Conservation (phyloP, 2,329 filamentous ascomycete species). For the Fusarium sp. region DNA sequence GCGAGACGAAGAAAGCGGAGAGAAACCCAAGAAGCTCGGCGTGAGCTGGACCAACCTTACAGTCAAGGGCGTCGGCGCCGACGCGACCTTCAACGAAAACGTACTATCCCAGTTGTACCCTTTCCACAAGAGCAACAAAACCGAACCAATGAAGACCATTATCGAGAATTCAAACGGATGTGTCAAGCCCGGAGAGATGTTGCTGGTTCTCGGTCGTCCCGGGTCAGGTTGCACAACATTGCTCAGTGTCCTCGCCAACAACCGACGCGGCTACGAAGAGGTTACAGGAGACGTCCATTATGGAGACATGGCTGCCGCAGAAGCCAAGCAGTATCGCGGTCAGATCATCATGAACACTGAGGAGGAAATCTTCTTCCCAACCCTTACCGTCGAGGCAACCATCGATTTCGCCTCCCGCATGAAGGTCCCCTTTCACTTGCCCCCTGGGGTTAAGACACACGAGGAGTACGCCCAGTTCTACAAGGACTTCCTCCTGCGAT, state of each 20-base stretch:
- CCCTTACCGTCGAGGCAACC: constrained; percentile 81
- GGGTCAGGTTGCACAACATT: constrained; percentile 73
- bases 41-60: constrained; percentile 44
- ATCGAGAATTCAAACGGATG: constrained; percentile 73
- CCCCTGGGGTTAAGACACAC: constrained; percentile 65
- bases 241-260: constrained; percentile 74
- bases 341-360: constrained; percentile 77
- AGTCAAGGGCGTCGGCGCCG: constrained; percentile 32
- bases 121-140: constrained; percentile 48
- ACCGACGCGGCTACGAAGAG: constrained; percentile 68
- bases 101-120: constrained; percentile 38
- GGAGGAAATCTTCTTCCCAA: constrained; percentile 75
- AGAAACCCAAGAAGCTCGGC: constrained; percentile 24
- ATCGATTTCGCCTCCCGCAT: constrained; percentile 81
- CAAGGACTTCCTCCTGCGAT: constrained; percentile 79
- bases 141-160: constrained; percentile 63
- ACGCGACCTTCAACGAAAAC: constrained; percentile 42
- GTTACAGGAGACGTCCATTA: constrained; percentile 69
- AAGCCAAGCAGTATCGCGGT: constrained; percentile 62
- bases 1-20: background rate
- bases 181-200: constrained; percentile 73
- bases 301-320: constrained; percentile 62
- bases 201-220: constrained; percentile 77
- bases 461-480: constrained; percentile 70
- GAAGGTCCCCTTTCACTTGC: constrained; percentile 68